phyloP scores from a whole-genome alignment of 805 yeast genomes.

The Cyberlindnera mycetangii region DNA sequence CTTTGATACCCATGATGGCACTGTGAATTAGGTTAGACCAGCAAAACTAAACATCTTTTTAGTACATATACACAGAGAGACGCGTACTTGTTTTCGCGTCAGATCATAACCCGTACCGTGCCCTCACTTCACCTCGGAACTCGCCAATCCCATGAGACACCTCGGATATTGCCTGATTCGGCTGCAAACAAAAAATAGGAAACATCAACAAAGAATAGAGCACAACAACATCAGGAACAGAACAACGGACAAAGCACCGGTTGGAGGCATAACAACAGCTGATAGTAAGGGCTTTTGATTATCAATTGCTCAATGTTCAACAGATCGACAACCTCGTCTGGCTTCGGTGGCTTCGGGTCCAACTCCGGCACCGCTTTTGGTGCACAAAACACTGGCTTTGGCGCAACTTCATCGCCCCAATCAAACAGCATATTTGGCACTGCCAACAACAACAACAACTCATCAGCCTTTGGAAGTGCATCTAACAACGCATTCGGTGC shows the following conservation, averaged over 20 bases:
- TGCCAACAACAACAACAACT: conserved; percentile 27
- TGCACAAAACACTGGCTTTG: conserved; percentile 22
- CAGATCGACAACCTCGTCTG: conserved; percentile 24
- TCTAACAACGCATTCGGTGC: conserved; percentile 23
- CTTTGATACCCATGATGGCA: conserved; percentile 49
- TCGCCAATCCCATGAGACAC: not conserved
- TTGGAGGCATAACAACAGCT: not conserved
- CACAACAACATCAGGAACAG: not conserved
- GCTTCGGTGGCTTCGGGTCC: conserved; percentile 35
- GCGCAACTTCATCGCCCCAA: conserved; percentile 26
- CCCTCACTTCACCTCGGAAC: not conserved
- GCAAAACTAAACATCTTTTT: no score
- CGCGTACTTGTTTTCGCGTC: conserved; percentile 2
- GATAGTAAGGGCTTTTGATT: not conserved
- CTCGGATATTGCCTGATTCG: not conserved
- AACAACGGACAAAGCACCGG: not conserved
- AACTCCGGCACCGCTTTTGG: conserved; percentile 31
- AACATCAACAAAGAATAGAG: not conserved
- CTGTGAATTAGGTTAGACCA: no score
- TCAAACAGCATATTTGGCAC: conserved; percentile 39
- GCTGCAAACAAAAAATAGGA: conserved; percentile 2
- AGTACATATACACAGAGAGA: conserved; percentile 1
- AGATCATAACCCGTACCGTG: no score
- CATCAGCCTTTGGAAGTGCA: conserved; percentile 29
- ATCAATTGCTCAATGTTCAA: conserved; percentile 25